Percentiles rank a stretch among this genome's conserved stretches.
Evolutionary conservation across 148 eudicot species (phyloP).

Genomic region (Rheum nobile): DNA sequence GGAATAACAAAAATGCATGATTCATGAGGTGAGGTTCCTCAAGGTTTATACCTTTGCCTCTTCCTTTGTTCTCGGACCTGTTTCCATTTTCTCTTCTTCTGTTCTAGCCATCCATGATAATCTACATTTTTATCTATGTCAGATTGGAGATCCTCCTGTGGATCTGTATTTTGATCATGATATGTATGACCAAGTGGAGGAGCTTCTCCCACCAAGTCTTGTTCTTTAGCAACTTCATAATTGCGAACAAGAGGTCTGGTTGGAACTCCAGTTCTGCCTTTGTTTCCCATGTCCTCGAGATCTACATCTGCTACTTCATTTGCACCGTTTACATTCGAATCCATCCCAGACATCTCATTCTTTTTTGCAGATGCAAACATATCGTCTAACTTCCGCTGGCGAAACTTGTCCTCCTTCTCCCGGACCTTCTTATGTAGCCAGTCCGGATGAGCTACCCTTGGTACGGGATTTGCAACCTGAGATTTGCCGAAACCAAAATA

Average conservation of each 20-base stretch:
- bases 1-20: not conserved
- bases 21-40: not conserved
- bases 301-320: constrained; percentile 31
- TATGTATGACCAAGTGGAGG: constrained; percentile 16
- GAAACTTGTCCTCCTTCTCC: constrained; percentile 91
- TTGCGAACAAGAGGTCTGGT: constrained; percentile 55
- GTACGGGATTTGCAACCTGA: constrained; percentile 96
- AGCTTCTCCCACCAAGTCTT: constrained; percentile 18
- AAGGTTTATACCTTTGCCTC: constrained; percentile 46
- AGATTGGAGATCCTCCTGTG: constrained; percentile 23
- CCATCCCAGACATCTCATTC: constrained; percentile 19
- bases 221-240: constrained; percentile 37
- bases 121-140: constrained; percentile 59
- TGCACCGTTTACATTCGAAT: constrained; percentile 17
- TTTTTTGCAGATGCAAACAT: constrained; percentile 40
- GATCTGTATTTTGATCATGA: constrained; percentile 15
- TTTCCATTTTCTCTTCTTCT: constrained; percentile 91
- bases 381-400: constrained; percentile 80
- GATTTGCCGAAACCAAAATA: not conserved
- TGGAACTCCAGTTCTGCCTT: constrained; percentile 28
- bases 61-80: constrained; percentile 65
- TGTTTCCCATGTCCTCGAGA: constrained; percentile 68
- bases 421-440: constrained; percentile 95
- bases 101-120: constrained; percentile 87
- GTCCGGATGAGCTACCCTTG: constrained; percentile 97